A percentile compares a stretch with the other conserved stretches of the same genome.
Evolutionary conservation across 306 rosid species (phyloP).

Genomic region (Sechiopsis laciniata): DNA sequence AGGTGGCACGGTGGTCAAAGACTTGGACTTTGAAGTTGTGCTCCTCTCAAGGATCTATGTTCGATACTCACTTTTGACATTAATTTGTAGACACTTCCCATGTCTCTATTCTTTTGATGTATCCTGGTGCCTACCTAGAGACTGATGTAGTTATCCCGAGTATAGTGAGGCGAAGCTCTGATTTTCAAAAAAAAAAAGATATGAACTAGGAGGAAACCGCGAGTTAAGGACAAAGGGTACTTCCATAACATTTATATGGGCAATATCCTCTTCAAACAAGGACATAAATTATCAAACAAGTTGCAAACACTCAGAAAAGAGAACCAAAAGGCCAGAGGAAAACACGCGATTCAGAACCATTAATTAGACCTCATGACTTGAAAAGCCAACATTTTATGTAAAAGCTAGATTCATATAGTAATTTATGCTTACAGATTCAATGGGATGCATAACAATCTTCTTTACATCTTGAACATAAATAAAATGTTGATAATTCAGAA

Average conservation of each 20-base stretch:
- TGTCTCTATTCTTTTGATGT: too few species aligned
- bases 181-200: neutral
- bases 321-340: neutral
- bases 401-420: conserved; percentile 2
- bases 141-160: too few species aligned
- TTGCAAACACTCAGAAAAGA: neutral
- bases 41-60: too few species aligned
- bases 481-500: neutral
- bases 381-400: neutral
- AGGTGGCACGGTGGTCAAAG: too few species aligned
- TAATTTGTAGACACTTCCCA: too few species aligned
- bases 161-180: too few species aligned
- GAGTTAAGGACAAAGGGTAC: neutral
- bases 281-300: neutral
- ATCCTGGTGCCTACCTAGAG: too few species aligned
- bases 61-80: too few species aligned
- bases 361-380: neutral
- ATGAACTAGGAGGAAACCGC: neutral
- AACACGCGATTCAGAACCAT: neutral
- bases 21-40: too few species aligned
- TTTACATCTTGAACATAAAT: conserved; percentile 5
- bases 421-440: neutral
- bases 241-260: neutral
- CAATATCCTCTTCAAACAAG: neutral
- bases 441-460: neutral